A percentile compares a stretch with the other conserved stretches of the same genome.
Evolutionary conservation across 2,329 filamentous ascomycete species (phyloP).

Genomic region (Trichoderma afroharzianum): DNA sequence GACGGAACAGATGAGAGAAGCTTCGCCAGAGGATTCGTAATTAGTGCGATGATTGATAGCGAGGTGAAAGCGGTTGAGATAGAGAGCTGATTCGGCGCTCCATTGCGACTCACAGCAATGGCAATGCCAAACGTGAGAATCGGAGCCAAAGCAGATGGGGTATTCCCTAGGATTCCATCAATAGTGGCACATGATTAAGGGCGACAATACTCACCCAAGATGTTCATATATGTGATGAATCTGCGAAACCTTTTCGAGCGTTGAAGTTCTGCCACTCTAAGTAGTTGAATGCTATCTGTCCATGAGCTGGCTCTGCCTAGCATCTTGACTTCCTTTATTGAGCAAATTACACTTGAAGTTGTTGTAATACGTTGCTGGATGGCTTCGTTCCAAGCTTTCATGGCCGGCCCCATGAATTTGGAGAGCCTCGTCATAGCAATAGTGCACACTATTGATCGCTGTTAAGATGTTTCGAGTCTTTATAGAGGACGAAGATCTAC

Average conservation of each 20-base stretch:
- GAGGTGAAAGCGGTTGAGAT: slow-evolving; percentile 24
- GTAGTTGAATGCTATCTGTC: slow-evolving; percentile 9
- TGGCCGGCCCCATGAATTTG: slow-evolving; percentile 17
- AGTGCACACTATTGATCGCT: slow-evolving; percentile 6
- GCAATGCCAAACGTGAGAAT: slow-evolving; percentile 25
- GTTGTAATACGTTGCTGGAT: slow-evolving; percentile 21
- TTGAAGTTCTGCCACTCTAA: slow-evolving; percentile 21
- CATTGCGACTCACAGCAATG: slow-evolving; percentile 10
- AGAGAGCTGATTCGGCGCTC: neutral
- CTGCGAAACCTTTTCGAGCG: slow-evolving; percentile 24
- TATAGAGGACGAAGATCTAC: neutral
- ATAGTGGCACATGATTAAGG: neutral
- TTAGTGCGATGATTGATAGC: slow-evolving; percentile 24
- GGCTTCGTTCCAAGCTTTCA: slow-evolving; percentile 21
- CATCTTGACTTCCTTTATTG: slow-evolving; percentile 21
- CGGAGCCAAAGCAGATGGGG: slow-evolving; percentile 18
- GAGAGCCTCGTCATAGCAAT: slow-evolving; percentile 20
- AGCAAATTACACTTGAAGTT: slow-evolving; percentile 28
- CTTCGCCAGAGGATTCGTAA: slow-evolving; percentile 21
- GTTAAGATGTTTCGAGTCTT: neutral
- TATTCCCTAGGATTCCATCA: neutral
- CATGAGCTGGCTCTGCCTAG: slow-evolving; percentile 23
- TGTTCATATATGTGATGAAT: slow-evolving; percentile 22
- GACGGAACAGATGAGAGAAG: slow-evolving; percentile 23
- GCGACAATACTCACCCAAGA: slow-evolving; percentile 13